These are phyloP conservation scores for Panicum miliaceum DNA, from an alignment of 176 grass and related monocot genomes.

Conservation along the genomic window DNA sequence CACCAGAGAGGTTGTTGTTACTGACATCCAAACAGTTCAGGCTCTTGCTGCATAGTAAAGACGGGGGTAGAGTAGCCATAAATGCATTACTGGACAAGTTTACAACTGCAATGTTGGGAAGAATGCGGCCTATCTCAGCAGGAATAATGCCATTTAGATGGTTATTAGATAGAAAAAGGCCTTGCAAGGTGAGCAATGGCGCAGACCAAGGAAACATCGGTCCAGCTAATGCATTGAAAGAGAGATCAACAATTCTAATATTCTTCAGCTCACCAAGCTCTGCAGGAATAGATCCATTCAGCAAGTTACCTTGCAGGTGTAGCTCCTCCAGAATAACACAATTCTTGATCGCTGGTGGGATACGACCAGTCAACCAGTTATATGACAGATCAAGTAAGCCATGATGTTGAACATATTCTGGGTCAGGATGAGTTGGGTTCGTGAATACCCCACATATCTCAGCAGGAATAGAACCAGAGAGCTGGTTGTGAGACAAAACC, in stretches of 20 bases:
- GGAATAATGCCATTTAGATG: slow-evolving; percentile 65
- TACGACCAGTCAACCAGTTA: slow-evolving; percentile 60
- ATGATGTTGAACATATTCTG: slow-evolving; percentile 63
- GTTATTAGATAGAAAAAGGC: slow-evolving; percentile 75
- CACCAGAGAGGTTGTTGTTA: slow-evolving; percentile 66
- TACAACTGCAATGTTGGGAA: slow-evolving; percentile 61
- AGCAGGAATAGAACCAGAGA: slow-evolving; percentile 73
- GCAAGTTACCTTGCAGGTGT: slow-evolving; percentile 65
- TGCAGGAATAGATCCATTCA: slow-evolving; percentile 70
- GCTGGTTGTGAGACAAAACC: slow-evolving; percentile 69
- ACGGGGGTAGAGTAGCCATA: slow-evolving; percentile 57
- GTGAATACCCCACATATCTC: slow-evolving; percentile 70
- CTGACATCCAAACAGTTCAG: slow-evolving; percentile 70
- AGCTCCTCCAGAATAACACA: slow-evolving; percentile 64
- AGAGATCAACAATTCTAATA: slow-evolving; percentile 62
- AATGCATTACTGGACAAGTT: slow-evolving; percentile 69
- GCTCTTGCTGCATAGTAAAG: slow-evolving; percentile 59
- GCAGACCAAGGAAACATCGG: slow-evolving; percentile 50
- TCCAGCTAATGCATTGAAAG: slow-evolving; percentile 72
- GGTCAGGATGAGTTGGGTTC: slow-evolving; percentile 46
- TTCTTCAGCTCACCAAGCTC: slow-evolving; percentile 72
- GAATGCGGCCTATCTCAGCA: slow-evolving; percentile 52
- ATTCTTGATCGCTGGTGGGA: slow-evolving; percentile 65
- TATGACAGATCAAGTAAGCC: slow-evolving; percentile 79
- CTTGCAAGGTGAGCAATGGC: slow-evolving; percentile 58